These are phyloP conservation scores for Phytophthora pisi DNA, from an alignment of 352 stramenopile species.

Conservation along the genomic window DNA sequence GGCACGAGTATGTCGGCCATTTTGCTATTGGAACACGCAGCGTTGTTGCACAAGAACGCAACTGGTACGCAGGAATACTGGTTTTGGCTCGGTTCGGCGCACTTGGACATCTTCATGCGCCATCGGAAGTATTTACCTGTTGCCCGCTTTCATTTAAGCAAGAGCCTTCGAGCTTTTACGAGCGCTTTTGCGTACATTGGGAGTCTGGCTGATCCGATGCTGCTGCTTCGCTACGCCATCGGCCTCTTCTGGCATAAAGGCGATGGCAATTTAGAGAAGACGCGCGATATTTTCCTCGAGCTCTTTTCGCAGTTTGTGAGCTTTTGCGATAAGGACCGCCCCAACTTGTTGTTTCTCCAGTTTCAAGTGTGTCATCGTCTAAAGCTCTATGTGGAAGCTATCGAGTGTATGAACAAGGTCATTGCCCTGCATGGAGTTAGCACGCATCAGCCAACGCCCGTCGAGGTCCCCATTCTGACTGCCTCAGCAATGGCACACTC, in stretches of 20 bases:
- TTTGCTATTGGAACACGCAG: constrained; percentile 61
- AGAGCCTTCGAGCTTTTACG: constrained; percentile 60
- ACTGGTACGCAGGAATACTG: constrained; percentile 67
- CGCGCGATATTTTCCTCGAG: constrained; percentile 60
- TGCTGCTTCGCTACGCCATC: constrained; percentile 69
- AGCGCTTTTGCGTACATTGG: constrained; percentile 69
- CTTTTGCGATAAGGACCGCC: constrained; percentile 68
- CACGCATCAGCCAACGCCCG: neutral
- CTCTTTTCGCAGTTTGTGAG: constrained; percentile 58
- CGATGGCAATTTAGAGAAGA: constrained; percentile 55
- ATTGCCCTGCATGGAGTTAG: constrained; percentile 27
- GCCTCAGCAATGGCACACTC: constrained; percentile 8
- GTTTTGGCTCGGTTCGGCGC: constrained; percentile 66
- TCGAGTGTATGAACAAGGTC: constrained; percentile 56
- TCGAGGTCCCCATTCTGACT: neutral
- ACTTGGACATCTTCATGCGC: constrained; percentile 67
- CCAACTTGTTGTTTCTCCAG: constrained; percentile 62
- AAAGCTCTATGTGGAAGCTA: constrained; percentile 55
- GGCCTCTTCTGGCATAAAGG: constrained; percentile 63
- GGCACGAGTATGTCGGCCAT: constrained; percentile 60
- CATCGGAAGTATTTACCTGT: constrained; percentile 67
- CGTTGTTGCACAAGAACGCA: constrained; percentile 45
- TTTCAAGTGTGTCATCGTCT: constrained; percentile 68
- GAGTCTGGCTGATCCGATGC: constrained; percentile 60
- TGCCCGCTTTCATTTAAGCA: constrained; percentile 56